These are phyloP conservation scores for Amauroascus verrucosus DNA, from an alignment of 2,329 filamentous ascomycete genomes.

Conservation along the genomic window DNA sequence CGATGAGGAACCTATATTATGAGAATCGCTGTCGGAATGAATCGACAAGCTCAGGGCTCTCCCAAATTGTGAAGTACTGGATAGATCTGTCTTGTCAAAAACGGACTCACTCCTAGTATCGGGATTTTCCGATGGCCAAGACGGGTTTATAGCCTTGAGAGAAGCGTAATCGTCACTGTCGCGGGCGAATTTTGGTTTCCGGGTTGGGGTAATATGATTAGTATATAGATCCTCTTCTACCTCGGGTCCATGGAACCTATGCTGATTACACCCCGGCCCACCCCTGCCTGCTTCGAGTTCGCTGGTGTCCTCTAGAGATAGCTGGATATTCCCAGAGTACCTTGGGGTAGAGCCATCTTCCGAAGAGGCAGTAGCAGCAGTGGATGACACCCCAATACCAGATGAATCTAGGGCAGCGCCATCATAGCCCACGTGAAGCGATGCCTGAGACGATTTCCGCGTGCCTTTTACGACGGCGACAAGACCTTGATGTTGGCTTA, in stretches of 20 bases:
- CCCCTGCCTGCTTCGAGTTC: not conserved
- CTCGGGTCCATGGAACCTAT: not conserved
- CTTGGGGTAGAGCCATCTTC: not conserved
- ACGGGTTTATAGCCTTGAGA: not conserved
- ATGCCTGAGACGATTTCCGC: slow-evolving; percentile 9
- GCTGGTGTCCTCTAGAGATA: not conserved
- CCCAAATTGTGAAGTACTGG: not conserved
- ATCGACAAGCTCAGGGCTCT: not conserved
- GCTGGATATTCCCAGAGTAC: not conserved
- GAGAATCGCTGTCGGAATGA: not conserved
- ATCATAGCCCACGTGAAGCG: not conserved
- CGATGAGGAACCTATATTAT: not conserved
- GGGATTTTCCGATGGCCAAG: not conserved
- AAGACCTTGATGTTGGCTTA: slow-evolving; percentile 10
- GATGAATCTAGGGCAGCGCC: not conserved
- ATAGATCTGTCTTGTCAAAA: no score
- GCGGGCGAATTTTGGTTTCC: not conserved
- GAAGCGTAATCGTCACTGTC: not conserved
- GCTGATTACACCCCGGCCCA: not conserved
- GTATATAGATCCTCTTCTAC: not conserved
- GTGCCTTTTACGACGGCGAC: slow-evolving; percentile 8
- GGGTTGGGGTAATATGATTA: not conserved
- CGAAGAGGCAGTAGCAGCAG: not conserved
- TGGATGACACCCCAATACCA: not conserved
- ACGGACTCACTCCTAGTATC: not conserved